Evolutionary conservation across 2,329 filamentous ascomycete genomes (phyloP), one percentile per base, ranked within the genome.

Genomic region (Dothideomycetidae sp.): DNA sequence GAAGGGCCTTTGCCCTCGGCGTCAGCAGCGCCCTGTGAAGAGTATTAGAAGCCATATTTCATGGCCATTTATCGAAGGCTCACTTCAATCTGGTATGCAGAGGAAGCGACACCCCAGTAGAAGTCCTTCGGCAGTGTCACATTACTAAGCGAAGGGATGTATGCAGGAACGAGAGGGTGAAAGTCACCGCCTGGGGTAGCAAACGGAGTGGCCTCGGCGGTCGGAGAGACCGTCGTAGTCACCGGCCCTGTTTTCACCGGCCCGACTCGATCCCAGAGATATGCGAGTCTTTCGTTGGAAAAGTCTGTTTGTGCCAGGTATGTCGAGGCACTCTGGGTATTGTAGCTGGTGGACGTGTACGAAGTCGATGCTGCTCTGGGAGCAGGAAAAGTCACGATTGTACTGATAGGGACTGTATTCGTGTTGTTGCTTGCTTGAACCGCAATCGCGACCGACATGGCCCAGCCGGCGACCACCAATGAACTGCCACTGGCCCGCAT

Each of bases 241-340:
- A 48, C 43, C 11, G 44, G 30, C 2, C 51, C 48, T 10, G 40
- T 40, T 4, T 41, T 33, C 2, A 55, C 48, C 7, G 53, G 51
- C 4, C 50, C 53, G 13, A 55, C 45, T 5, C 53, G 41, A 31
- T 54, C 46, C 53, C 53, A 54, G 14, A 53, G 35, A 31, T 54
- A 52, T 39, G 29, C 15, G 15, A 33, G 12, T 12, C 59, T 59
- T 42, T 66, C 59, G 34, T 66, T 58, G 1, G 62, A 64, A 48
- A 64, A 68, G 39, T 64, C 59, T 1, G 52, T 57, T 23, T 64
- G 62, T 3, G 50, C 56, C 29, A 60, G 51, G 9, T 61, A 54
- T 10, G 63, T 62, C 13, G 57, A 59, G 7, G n/a, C 7, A 15
- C 62, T 60, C 1, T 60, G 58, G 4, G 61, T 60, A 26, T 53